phyloP scores from a whole-genome alignment of 352 stramenopile species.

The Pythium dissimile region DNA sequence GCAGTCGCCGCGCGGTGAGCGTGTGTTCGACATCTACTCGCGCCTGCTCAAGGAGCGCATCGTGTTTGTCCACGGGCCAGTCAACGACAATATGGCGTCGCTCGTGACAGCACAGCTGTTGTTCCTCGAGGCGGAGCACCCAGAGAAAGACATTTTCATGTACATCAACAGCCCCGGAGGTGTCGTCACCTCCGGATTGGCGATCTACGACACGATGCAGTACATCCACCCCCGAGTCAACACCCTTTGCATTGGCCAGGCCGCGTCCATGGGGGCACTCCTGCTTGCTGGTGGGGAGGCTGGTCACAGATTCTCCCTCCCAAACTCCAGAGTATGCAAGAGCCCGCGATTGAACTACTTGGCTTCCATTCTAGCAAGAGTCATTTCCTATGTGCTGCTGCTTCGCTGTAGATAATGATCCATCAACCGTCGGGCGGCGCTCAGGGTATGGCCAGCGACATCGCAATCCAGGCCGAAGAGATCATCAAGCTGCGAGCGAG shows the following conservation, averaged over 20 bases:
- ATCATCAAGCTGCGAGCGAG: constrained; percentile 92
- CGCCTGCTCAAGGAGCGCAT: constrained; percentile 97
- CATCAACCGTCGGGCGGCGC: constrained; percentile 96
- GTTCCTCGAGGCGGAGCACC: constrained; percentile 96
- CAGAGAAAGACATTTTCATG: constrained; percentile 97
- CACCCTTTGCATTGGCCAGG: constrained; percentile 97
- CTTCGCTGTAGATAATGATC: constrained; percentile 90
- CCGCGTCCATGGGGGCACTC: constrained; percentile 95
- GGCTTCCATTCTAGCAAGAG: too few species aligned
- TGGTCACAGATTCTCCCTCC: constrained; percentile 89
- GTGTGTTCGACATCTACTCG: constrained; percentile 98
- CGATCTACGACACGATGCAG: constrained; percentile 99
- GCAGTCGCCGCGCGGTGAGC: constrained; percentile 90
- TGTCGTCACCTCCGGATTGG: constrained; percentile 95
- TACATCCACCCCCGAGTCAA: constrained; percentile 97
- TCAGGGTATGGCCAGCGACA: constrained; percentile 97
- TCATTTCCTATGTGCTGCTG: neutral
- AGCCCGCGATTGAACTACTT: too few species aligned
- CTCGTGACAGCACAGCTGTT: constrained; percentile 87
- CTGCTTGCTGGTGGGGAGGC: constrained; percentile 91
- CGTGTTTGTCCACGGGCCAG: constrained; percentile 94
- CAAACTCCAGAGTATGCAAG: constrained; percentile 90
- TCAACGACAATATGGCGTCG: constrained; percentile 87
- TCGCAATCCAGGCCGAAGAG: constrained; percentile 98
- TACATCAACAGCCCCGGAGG: constrained; percentile 99